Evolutionary conservation across 495 filamentous ascomycete genomes (phyloP), one percentile per base, ranked within the genome.

Genomic region (Penicillium pancosmium): DNA sequence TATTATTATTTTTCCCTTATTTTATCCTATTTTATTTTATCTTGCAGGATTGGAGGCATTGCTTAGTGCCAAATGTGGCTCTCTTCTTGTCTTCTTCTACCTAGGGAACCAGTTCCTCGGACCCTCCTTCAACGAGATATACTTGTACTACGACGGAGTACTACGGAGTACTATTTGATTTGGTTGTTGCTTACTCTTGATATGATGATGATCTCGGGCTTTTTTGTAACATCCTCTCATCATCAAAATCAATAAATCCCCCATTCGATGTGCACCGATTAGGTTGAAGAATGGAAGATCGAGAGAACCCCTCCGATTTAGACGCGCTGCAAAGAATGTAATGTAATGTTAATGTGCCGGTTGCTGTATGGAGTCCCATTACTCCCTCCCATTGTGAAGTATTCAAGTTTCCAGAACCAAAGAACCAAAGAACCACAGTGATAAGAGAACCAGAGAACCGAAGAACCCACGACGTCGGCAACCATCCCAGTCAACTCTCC

Each of bases 61-160:
- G 62, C 60, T 66, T 69, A 66, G 66, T 62, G 61, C 40, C 46
- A 57, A 60, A 67, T 60, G 67, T 64, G 67, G 67, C 48, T 60
- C 64, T 62, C 64, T 61, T 60, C 57, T 19, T 16, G 13, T 19
- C 16, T 16, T 44, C 8, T 44, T 9, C 10, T 5, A 1, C 36
- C 15, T 31, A 1, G 27, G 8, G 69, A 71, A 76, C 73, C 73
- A 76, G 72, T 73, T 70, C 73, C 71, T 73, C 64, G 72, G 73
- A 63, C 57, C 60, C 64, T 63, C 52, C 52, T 40, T 41, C 12
- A 12, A 38, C 34, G 10, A 36, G 34, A 10, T 36, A 10, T 36
- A 36, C n/a, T n/a, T n/a, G n/a, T n/a, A n/a, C n/a, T n/a, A n/a
- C n/a, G n/a, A n/a, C n/a, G n/a, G n/a, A n/a, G n/a, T n/a, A n/a